Base-by-base conservation (phyloP, 2,329 filamentous ascomycete genomes). In the Colletotrichum plurivorum region DNA sequence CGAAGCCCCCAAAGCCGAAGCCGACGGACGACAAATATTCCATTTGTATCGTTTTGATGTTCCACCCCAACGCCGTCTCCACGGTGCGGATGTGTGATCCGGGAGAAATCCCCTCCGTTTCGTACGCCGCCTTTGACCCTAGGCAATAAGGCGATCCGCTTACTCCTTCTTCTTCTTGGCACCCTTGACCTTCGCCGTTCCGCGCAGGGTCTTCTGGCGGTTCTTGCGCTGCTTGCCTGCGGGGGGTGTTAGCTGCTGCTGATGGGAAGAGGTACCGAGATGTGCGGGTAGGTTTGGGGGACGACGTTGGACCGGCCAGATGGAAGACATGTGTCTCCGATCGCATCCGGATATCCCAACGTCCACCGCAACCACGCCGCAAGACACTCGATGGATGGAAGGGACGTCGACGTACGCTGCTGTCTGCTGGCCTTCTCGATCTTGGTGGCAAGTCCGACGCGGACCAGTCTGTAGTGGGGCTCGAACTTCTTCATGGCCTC, bases 181-280 rank as follows among this genome's bases (percentile, higher is more conserved):
- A 84, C 94, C 94, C 94, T 98, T 98, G 89, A 92, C 91, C 94
- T 99, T 99, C 81, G 94, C 95, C 80, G 94, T 97, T 84, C 96
- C 96, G 79, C 96, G 93, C 85, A 98, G 93, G 83, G 95, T 96
- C 94, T 99, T 98, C 87, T 93, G 91, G 85, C 95, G 92, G 94
- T 99, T 99, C 94, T 99, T 99, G 89, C 96, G 93, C 89, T 98
- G 96, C 91, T 99, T 99, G 92, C 95, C 95, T 98, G 86, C 88
- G 77, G 69, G 69, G 57, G 45, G 63, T 71, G 73, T 78, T 67
- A 78, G 76, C 46, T 36, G 16, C 15, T 46, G 49, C 6, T 39
- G 53, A 3, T 15, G 6, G 31, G 31, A 4, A 36, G 9, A 36
- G 31, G 31, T 9, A 36, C 10, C 31, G 31, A 1, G 31, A 4